These are phyloP conservation scores for Edaphochlamys debaryana DNA, from an alignment of 139 green algal genomes.

Conservation along the genomic window DNA sequence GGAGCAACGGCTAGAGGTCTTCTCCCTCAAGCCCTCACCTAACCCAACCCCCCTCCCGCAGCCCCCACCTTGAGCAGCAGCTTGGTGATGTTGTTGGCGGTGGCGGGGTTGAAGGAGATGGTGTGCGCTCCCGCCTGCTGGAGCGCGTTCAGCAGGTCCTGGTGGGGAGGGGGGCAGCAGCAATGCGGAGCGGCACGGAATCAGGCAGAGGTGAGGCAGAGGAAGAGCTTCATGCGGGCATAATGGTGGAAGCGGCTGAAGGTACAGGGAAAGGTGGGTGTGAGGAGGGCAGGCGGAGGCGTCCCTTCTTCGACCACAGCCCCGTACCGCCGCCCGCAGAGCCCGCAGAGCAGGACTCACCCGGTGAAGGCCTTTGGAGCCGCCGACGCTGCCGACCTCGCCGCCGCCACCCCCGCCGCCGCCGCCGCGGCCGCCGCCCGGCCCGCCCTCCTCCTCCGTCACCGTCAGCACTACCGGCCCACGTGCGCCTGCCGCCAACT, in stretches of 20 bases:
- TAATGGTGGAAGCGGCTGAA: too few relatives aligned
- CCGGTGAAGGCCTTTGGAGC: conserved; percentile 69
- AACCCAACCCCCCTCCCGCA: too few relatives aligned
- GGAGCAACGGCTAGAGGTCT: too few relatives aligned
- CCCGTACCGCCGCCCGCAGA: too few relatives aligned
- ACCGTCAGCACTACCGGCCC: conserved; percentile 70
- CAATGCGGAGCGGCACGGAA: too few relatives aligned
- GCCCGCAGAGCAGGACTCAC: too few relatives aligned
- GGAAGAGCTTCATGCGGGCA: too few relatives aligned
- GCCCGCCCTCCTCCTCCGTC: conserved; percentile 56
- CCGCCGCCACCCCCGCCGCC: conserved; percentile 26
- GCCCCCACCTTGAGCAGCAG: conserved; percentile 34
- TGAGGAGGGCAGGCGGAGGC: too few relatives aligned
- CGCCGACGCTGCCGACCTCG: conserved; percentile 29
- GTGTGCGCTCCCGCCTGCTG: conserved; percentile 49
- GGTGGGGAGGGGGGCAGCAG: neutral
- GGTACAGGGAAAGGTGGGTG: too few relatives aligned
- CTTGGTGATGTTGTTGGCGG: conserved; percentile 60
- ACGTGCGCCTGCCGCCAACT: conserved; percentile 54
- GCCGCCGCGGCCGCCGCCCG: conserved; percentile 15
- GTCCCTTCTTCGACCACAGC: too few relatives aligned
- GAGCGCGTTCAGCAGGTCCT: conserved; percentile 71
- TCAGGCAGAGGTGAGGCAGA: too few relatives aligned
- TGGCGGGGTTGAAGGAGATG: conserved; percentile 79
- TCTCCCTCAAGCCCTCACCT: too few relatives aligned